Evolutionary conservation across 768 basidiomycete genomes (phyloP).

Genomic region (Lactifluus subvellereus): DNA sequence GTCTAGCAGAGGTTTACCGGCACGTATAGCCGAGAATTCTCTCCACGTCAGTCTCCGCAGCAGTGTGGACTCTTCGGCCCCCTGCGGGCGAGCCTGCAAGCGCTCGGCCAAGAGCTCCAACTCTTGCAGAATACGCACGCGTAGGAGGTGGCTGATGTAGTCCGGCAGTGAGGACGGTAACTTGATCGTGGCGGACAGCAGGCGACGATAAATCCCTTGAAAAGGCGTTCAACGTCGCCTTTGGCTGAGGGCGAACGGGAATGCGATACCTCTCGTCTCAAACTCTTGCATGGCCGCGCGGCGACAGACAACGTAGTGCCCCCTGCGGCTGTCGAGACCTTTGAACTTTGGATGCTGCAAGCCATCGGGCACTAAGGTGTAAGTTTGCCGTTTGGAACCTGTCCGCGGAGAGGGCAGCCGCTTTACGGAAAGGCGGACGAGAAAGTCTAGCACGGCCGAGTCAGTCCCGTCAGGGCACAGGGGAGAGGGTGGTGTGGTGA

Average conservation of each 20-base stretch:
- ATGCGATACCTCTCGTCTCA: constrained; percentile 33
- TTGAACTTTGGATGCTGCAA: constrained; percentile 61
- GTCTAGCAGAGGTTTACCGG: constrained; percentile 44
- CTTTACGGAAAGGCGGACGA: constrained; percentile 53
- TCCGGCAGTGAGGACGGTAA: constrained; percentile 42
- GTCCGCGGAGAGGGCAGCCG: constrained; percentile 33
- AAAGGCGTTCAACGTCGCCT: background rate
- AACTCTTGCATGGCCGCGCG: constrained; percentile 42
- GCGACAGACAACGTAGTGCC: constrained; percentile 56
- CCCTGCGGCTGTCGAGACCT: constrained; percentile 40
- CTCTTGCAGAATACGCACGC: constrained; percentile 71
- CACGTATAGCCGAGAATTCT: constrained; percentile 49
- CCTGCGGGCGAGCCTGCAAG: constrained; percentile 33
- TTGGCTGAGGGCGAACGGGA: background rate
- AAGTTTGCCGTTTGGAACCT: constrained; percentile 27
- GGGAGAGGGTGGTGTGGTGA: background rate
- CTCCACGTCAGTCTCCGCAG: constrained; percentile 58
- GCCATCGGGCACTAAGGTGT: constrained; percentile 48
- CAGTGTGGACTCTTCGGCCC: constrained; percentile 31
- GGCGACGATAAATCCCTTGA: constrained; percentile 22
- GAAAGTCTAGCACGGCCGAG: constrained; percentile 44
- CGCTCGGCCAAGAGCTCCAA: constrained; percentile 51
- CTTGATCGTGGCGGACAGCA: constrained; percentile 25
- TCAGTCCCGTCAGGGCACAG: background rate
- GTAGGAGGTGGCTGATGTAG: constrained; percentile 62